Percentiles rank a stretch among this genome's conserved stretches.
These are phyloP conservation scores for Albizia julibrissin DNA, from an alignment of 306 rosid genomes.

Conservation along the genomic window DNA sequence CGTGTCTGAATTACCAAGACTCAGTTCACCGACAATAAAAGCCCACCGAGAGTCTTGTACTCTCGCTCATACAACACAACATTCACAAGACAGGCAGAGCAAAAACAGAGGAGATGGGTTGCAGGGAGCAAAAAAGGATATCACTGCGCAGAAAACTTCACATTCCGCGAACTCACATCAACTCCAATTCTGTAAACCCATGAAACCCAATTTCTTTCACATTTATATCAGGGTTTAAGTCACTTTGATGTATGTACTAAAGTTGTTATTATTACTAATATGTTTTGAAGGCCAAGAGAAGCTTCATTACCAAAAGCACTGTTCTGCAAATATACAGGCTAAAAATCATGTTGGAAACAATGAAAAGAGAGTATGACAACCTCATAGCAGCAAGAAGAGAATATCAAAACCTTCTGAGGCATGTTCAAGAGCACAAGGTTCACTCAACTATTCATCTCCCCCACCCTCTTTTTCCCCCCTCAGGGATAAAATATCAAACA, in stretches of 20 bases:
- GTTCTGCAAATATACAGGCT: slow-evolving; percentile 42
- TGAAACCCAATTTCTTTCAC: slow-evolving; percentile 3
- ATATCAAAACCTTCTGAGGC: slow-evolving; percentile 25
- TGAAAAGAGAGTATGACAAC: slow-evolving; percentile 46
- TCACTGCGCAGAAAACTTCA: slow-evolving; percentile 64
- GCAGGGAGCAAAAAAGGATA: slow-evolving; percentile 54
- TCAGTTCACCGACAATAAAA: slow-evolving; percentile 55
- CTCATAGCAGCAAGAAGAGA: slow-evolving; percentile 38
- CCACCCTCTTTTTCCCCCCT: neutral
- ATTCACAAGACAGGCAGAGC: slow-evolving; percentile 30
- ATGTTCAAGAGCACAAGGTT: slow-evolving; percentile 39
- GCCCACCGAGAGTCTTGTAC: slow-evolving; percentile 33
- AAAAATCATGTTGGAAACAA: slow-evolving; percentile 33
- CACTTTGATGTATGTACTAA: slow-evolving; percentile 8
- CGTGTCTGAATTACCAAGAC: slow-evolving; percentile 18
- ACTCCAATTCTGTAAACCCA: slow-evolving; percentile 49
- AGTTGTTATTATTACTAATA: neutral
- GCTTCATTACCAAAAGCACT: slow-evolving; percentile 17
- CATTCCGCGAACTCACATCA: slow-evolving; percentile 49
- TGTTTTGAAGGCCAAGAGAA: slow-evolving; percentile 45
- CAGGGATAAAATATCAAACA: neutral
- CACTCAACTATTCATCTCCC: neutral
- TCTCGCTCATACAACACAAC: slow-evolving; percentile 32
- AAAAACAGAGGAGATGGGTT: slow-evolving; percentile 50
- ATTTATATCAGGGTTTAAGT: neutral